Percentiles rank a stretch among this genome's conserved stretches.
Conservation (phyloP, 2,329 filamentous ascomycete genomes). For the Calonectria crousiana region DNA sequence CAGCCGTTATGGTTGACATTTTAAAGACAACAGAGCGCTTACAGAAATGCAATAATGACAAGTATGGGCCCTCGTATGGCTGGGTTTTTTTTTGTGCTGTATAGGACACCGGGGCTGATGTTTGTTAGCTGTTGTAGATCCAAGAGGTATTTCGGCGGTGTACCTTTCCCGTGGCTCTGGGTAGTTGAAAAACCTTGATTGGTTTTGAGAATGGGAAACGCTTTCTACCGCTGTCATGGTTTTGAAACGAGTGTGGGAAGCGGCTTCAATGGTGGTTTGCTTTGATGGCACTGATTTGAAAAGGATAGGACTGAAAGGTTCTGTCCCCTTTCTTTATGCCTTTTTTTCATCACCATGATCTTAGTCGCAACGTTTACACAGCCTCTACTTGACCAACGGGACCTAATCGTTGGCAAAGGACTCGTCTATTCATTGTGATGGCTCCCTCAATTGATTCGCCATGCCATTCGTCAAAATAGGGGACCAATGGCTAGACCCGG, state of each 20-base stretch:
- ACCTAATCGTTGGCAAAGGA: neutral
- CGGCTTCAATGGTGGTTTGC: neutral
- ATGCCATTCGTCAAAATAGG: neutral
- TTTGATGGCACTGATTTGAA: neutral
- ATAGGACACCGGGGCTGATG: neutral
- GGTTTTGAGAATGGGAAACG: neutral
- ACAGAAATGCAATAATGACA: constrained; percentile 9
- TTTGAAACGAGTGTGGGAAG: neutral
- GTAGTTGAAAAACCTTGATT: constrained; percentile 3
- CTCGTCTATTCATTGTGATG: neutral
- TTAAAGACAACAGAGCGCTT: neutral
- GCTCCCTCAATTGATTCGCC: neutral
- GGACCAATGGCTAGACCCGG: neutral
- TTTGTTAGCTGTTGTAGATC: neutral
- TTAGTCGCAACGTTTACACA: too few species aligned
- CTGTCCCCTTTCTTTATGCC: too few species aligned
- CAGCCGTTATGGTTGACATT: too few species aligned
- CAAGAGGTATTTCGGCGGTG: neutral
- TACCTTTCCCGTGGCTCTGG: constrained; percentile 9
- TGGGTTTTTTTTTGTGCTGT: neutral
- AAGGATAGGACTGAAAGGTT: too few species aligned
- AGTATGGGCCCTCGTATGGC: neutral
- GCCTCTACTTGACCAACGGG: neutral
- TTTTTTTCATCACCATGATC: neutral
- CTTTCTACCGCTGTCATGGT: neutral